Percentiles rank a stretch among this genome's conserved stretches.
phyloP scores from a whole-genome alignment of 75 land plant species.

The Ceratopteris richardii region DNA sequence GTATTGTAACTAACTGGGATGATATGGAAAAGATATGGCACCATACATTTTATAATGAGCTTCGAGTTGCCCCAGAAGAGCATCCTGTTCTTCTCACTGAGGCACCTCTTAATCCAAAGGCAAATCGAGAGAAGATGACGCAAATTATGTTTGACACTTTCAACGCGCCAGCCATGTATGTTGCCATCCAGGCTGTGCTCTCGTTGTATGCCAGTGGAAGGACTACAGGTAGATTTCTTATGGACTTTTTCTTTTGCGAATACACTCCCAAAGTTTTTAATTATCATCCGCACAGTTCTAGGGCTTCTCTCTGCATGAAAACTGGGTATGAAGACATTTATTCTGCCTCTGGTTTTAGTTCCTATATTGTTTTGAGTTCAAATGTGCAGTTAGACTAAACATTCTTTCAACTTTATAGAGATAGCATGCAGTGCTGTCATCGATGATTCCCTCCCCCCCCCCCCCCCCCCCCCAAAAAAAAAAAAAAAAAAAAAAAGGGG shows the following conservation, averaged over 20 bases:
- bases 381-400: no score
- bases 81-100: conserved; percentile 47
- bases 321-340: no score
- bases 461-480: no score
- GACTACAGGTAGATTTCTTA: conserved; percentile 76
- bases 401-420: no score
- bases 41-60: conserved; percentile 74
- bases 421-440: no score
- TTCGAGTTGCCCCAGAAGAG: conserved; percentile 44
- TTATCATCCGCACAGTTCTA: no score
- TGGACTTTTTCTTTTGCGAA: not conserved
- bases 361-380: no score
- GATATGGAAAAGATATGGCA: conserved; percentile 95
- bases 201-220: conserved; percentile 76
- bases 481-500: no score
- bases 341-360: no score
- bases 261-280: no score
- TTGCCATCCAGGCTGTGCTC: conserved; percentile 76
- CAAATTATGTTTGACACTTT: conserved; percentile 52
- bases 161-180: conserved; percentile 70
- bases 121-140: conserved; percentile 58
- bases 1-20: conserved; percentile 69
- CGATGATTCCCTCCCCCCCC: no score
- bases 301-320: no score
- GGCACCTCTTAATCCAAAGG: conserved; percentile 51